A percentile compares a stretch with the other conserved stretches of the same genome.
These are phyloP conservation scores for Aquilaria yunnanensis DNA, from an alignment of 345 rosid species.

Conservation along the genomic window DNA sequence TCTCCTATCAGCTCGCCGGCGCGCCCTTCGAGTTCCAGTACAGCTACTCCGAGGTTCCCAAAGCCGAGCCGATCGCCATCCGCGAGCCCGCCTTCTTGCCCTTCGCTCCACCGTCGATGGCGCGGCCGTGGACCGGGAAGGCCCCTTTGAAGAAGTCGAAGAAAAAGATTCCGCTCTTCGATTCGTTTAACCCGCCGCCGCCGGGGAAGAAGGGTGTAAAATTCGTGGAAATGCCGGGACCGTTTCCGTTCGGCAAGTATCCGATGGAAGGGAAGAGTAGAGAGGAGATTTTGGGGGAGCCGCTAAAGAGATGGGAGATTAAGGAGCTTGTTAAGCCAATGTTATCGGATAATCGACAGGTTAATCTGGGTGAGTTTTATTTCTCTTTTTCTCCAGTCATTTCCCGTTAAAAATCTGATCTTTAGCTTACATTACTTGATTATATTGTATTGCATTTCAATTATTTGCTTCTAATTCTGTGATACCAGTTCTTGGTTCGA, in stretches of 20 bases:
- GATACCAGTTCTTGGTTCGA: background rate
- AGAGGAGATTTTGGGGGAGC: constrained; percentile 78
- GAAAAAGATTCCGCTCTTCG: constrained; percentile 80
- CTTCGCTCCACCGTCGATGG: constrained; percentile 92
- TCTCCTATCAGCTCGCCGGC: constrained; percentile 82
- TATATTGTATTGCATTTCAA: background rate
- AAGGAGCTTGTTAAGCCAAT: constrained; percentile 61
- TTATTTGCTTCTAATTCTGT: background rate
- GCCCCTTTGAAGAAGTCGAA: constrained; percentile 76
- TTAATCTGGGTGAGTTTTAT: constrained; percentile 68
- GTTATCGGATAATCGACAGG: constrained; percentile 74
- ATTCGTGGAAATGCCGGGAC: constrained; percentile 69
- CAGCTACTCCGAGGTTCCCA: constrained; percentile 87
- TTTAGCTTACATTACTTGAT: background rate
- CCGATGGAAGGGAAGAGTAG: constrained; percentile 56
- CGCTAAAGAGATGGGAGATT: constrained; percentile 80
- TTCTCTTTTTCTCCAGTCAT: background rate
- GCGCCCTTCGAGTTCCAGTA: constrained; percentile 94
- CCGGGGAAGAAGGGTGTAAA: constrained; percentile 54
- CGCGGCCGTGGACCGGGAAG: constrained; percentile 97
- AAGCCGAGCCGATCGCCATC: constrained; percentile 75
- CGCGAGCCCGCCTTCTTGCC: constrained; percentile 95
- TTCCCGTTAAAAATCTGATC: background rate
- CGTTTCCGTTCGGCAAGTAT: constrained; percentile 52
- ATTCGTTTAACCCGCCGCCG: constrained; percentile 64